A percentile compares a stretch with the other conserved stretches of the same genome.
These are phyloP conservation scores for Trifolium repens DNA, from an alignment of 306 rosid species.

Conservation along the genomic window DNA sequence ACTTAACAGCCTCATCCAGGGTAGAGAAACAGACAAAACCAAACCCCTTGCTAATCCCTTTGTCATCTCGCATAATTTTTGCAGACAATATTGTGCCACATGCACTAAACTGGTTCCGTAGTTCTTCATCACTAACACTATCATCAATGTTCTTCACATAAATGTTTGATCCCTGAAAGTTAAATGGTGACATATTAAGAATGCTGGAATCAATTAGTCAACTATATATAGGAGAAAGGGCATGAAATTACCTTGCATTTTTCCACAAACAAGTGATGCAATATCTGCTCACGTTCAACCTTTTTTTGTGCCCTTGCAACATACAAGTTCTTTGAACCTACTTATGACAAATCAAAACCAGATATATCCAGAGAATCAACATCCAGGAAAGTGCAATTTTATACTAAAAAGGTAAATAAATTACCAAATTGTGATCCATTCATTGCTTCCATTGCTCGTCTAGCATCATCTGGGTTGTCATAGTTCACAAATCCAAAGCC, in stretches of 20 bases:
- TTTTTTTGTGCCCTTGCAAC: slow-evolving; percentile 88
- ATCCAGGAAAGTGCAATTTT: slow-evolving; percentile 13
- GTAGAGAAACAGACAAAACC: slow-evolving; percentile 88
- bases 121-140: slow-evolving; percentile 64
- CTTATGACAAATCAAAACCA: slow-evolving; percentile 43
- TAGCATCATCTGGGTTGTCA: slow-evolving; percentile 76
- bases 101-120: slow-evolving; percentile 60
- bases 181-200: slow-evolving; percentile 31
- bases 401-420: slow-evolving; percentile 25
- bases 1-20: slow-evolving; percentile 79
- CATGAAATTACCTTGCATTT: slow-evolving; percentile 63
- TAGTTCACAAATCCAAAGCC: slow-evolving; percentile 84
- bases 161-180: slow-evolving; percentile 71
- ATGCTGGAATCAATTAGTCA: slow-evolving; percentile 26
- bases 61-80: slow-evolving; percentile 76
- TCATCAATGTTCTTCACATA: slow-evolving; percentile 89
- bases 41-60: slow-evolving; percentile 82
- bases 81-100: slow-evolving; percentile 84
- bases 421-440: slow-evolving; percentile 73
- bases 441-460: slow-evolving; percentile 68
- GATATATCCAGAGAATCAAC: neutral
- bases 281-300: slow-evolving; percentile 75
- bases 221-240: slow-evolving; percentile 15
- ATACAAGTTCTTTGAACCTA: slow-evolving; percentile 79
- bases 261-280: slow-evolving; percentile 68